Conservation (phyloP, 805 yeast genomes). For the Hanseniaspora lindneri region DNA sequence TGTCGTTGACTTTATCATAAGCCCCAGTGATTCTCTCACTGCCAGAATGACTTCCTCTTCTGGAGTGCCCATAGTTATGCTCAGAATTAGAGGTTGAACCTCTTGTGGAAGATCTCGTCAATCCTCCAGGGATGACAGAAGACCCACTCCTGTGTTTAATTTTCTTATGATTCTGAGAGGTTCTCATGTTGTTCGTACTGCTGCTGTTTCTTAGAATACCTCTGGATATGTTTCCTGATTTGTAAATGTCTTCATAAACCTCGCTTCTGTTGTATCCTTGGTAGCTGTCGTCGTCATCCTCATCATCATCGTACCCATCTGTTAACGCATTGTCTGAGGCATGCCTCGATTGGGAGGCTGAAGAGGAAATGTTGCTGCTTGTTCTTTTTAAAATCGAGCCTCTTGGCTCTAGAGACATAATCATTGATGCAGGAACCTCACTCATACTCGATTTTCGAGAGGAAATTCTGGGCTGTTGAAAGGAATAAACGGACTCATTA, state of each 20-base stretch:
- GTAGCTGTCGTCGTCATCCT: conserved; percentile 5
- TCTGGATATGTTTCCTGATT: conserved; percentile 12
- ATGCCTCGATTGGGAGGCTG: conserved; percentile 15
- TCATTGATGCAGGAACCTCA: conserved; percentile 16
- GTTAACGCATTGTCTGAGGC: conserved; percentile 14
- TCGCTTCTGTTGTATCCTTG: conserved; percentile 11
- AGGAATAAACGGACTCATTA: conserved; percentile 1
- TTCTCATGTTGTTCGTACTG: not conserved
- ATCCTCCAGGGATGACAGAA: conserved; percentile 4
- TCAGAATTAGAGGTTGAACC: conserved; percentile 14
- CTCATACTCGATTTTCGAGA: conserved; percentile 15
- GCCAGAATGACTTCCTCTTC: conserved; percentile 18
- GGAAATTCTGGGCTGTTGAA: conserved; percentile 6
- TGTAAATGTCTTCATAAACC: conserved; percentile 13
- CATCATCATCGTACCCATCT: conserved; percentile 14
- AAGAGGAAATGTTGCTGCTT: conserved; percentile 8
- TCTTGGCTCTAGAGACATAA: conserved; percentile 11
- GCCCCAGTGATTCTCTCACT: conserved; percentile 16
- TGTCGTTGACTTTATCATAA: conserved; percentile 12
- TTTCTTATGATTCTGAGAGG: not conserved
- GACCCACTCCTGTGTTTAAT: conserved; percentile 5
- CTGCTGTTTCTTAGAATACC: conserved; percentile 10
- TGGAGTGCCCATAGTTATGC: conserved; percentile 20
- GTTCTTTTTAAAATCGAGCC: conserved; percentile 11
- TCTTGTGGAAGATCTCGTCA: conserved; percentile 13